Percentiles rank a stretch among this genome's conserved stretches.
Evolutionary conservation across 202 grass and related monocot genomes (phyloP).

Genomic region (Carex arenaria): DNA sequence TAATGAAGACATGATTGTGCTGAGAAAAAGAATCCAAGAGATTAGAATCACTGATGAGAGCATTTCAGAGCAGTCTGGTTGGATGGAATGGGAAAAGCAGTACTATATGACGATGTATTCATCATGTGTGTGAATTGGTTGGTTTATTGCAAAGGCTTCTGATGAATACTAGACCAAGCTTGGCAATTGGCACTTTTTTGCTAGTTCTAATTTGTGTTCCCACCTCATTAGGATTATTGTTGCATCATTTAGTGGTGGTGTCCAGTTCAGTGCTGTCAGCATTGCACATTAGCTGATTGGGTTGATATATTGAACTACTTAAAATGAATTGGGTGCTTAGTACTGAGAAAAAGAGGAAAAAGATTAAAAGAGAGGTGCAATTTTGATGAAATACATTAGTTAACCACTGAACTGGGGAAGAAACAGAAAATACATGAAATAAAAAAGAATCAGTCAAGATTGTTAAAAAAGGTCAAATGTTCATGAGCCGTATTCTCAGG

Average conservation of each 20-base stretch:
- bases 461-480: neutral
- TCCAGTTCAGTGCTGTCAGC: neutral
- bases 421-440: neutral
- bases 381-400: neutral
- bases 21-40: conserved; percentile 34
- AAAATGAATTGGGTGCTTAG: neutral
- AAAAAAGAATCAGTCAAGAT: neutral
- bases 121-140: conserved; percentile 19
- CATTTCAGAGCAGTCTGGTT: conserved; percentile 7
- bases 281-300: conserved; percentile 16
- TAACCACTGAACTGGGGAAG: neutral
- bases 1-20: conserved; percentile 34
- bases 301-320: conserved; percentile 9
- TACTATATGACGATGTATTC: conserved; percentile 30
- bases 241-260: neutral
- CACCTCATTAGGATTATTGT: conserved; percentile 7
- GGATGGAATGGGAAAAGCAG: conserved; percentile 44
- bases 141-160: conserved; percentile 28
- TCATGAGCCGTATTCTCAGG: neutral
- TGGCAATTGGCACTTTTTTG: conserved; percentile 16
- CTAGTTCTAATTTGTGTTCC: conserved; percentile 27
- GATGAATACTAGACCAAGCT: conserved; percentile 27
- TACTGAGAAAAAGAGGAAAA: neutral
- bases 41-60: conserved; percentile 12
- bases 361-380: neutral